Evolutionary conservation across 129 eudicot species (phyloP).

Genomic region (Helianthus tuberosus): DNA sequence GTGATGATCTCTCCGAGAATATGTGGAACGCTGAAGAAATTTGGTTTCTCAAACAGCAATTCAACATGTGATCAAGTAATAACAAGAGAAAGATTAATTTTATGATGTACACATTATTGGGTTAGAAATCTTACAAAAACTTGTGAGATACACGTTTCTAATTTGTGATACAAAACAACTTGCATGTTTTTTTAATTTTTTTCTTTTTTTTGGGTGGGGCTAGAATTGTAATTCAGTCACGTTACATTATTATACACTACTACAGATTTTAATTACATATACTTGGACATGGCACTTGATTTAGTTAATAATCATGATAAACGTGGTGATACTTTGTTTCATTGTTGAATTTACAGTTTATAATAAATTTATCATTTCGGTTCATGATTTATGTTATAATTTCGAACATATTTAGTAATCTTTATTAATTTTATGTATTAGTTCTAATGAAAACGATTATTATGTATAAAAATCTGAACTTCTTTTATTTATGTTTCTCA

Average conservation of each 20-base stretch:
- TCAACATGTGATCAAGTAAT: constrained; percentile 47
- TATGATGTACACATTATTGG: constrained; percentile 31
- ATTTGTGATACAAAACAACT: constrained; percentile 32
- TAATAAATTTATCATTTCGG: too few relatives aligned
- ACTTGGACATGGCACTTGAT: background rate
- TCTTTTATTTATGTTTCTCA: too few relatives aligned
- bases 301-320: background rate
- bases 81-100: constrained; percentile 7
- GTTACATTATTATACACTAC: background rate
- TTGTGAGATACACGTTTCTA: constrained; percentile 44
- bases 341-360: background rate
- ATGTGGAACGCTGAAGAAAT: constrained; percentile 86
- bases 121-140: constrained; percentile 34
- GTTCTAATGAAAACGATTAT: background rate
- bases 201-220: constrained; percentile 37
- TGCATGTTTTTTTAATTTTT: constrained; percentile 30
- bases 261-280: background rate
- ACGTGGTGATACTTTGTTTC: background rate
- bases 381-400: background rate
- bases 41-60: constrained; percentile 71
- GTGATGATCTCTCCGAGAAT: constrained; percentile 45
- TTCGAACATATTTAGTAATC: too few relatives aligned
- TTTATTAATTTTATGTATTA: background rate
- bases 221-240: constrained; percentile 26
- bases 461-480: too few relatives aligned